phyloP scores from a whole-genome alignment of 2,329 filamentous ascomycete species.

The Cladosporium sp. region DNA sequence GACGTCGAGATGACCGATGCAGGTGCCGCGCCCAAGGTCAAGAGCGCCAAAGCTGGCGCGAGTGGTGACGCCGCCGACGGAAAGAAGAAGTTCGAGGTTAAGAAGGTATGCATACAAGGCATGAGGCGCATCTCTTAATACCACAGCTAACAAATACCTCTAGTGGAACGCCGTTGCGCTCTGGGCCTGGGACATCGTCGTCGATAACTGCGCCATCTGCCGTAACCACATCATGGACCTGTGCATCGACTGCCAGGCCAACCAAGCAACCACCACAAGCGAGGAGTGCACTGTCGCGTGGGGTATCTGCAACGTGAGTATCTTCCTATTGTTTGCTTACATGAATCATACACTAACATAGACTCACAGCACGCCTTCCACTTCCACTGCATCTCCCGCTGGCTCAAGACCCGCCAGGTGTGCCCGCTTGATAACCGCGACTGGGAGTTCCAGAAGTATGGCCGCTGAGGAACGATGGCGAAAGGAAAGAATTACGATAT shows the following conservation, averaged over 20 bases:
- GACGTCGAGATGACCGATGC: slow-evolving; percentile 97
- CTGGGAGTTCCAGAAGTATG: slow-evolving; percentile 99
- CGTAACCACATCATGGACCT: slow-evolving; percentile 99
- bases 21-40: slow-evolving; percentile 51
- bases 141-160: slow-evolving; percentile 11
- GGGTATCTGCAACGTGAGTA: slow-evolving; percentile 95
- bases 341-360: neutral
- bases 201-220: slow-evolving; percentile 99
- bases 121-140: neutral
- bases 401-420: slow-evolving; percentile 98
- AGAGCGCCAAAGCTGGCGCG: slow-evolving; percentile 52
- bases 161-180: slow-evolving; percentile 98
- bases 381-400: slow-evolving; percentile 98
- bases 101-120: slow-evolving; percentile 68
- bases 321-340: neutral
- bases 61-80: slow-evolving; percentile 59
- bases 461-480: slow-evolving; percentile 53
- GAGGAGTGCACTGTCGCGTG: slow-evolving; percentile 98
- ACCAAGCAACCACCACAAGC: slow-evolving; percentile 93
- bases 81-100: slow-evolving; percentile 97
- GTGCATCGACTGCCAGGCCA: slow-evolving; percentile 98
- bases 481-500: slow-evolving; percentile 1
- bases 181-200: slow-evolving; percentile 99
- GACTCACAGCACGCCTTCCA: slow-evolving; percentile 86
- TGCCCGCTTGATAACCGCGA: slow-evolving; percentile 97